A percentile compares a stretch with the other conserved stretches of the same genome.
Conservation (phyloP, 2,329 filamentous ascomycete genomes). For the Beauveria caledonica region DNA sequence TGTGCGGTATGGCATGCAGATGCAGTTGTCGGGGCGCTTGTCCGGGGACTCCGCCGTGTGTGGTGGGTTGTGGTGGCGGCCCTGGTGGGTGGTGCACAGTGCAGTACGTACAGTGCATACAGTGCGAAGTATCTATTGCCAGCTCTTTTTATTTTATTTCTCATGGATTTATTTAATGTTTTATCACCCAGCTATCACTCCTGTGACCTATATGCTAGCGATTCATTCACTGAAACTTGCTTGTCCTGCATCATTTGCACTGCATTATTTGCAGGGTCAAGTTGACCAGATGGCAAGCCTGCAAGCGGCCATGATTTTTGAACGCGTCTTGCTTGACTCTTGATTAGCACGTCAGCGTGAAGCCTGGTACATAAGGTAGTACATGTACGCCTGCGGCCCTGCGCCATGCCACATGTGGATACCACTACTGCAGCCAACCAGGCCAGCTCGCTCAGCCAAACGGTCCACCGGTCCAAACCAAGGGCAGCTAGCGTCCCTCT, state of each 20-base stretch:
- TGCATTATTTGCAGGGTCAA: neutral
- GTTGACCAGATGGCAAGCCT: neutral
- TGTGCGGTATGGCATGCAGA: slow-evolving; percentile 16
- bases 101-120: neutral
- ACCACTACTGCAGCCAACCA: slow-evolving; percentile 2
- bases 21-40: slow-evolving; percentile 25
- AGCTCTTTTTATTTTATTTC: too few species aligned
- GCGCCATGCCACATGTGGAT: neutral
- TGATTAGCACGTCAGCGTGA: too few species aligned
- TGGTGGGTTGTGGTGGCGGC: neutral
- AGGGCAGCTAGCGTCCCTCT: too few species aligned
- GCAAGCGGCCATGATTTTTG: too few species aligned
- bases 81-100: neutral
- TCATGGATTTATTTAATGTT: too few species aligned
- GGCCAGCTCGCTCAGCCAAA: neutral
- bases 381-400: too few species aligned
- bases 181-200: too few species aligned
- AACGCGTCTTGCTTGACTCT: too few species aligned
- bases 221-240: neutral
- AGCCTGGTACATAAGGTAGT: too few species aligned
- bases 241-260: neutral
- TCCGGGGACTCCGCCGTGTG: neutral
- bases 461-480: too few species aligned
- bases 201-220: too few species aligned
- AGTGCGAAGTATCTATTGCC: too few species aligned